phyloP scores from a whole-genome alignment of 176 grass and related monocot genomes.

The Rhynchospora tenuis region DNA sequence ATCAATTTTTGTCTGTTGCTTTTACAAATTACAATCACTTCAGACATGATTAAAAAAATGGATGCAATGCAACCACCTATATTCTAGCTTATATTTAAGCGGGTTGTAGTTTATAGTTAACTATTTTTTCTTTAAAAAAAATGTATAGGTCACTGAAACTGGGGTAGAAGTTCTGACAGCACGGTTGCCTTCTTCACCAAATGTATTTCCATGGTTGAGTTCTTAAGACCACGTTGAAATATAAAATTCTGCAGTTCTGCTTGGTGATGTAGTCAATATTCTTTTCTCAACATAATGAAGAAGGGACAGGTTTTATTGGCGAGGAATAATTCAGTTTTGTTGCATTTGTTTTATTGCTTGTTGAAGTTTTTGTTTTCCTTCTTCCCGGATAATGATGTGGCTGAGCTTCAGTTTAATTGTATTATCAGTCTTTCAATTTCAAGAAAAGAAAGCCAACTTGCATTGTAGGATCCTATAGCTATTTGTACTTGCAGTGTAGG shows the following conservation, averaged over 20 bases:
- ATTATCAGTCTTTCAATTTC: not conserved
- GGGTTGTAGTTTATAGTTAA: not conserved
- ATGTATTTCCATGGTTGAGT: slow-evolving; percentile 86
- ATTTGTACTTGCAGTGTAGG: not conserved
- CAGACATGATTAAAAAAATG: not conserved
- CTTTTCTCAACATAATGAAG: not conserved
- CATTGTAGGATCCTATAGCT: not conserved
- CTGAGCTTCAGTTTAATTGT: slow-evolving; percentile 8
- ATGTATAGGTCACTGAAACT: slow-evolving; percentile 69
- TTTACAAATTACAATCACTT: not conserved
- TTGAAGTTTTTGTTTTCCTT: not conserved
- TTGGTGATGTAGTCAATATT: not conserved
- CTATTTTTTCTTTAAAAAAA: not conserved
- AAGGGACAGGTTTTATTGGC: not conserved
- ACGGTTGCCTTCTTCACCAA: slow-evolving; percentile 63
- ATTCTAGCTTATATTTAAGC: not conserved
- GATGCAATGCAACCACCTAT: not conserved
- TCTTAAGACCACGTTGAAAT: slow-evolving; percentile 17
- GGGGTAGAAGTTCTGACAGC: slow-evolving; percentile 88
- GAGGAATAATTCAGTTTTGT: slow-evolving; percentile 3
- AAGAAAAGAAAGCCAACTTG: not conserved
- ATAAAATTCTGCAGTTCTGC: not conserved
- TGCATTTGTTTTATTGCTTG: slow-evolving; percentile 12
- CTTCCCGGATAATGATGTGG: not conserved
- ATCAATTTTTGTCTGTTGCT: not conserved